Percentiles rank a stretch among this genome's conserved stretches.
Evolutionary conservation across 148 eudicot genomes (phyloP).

Genomic region (Gaultheria prostrata): DNA sequence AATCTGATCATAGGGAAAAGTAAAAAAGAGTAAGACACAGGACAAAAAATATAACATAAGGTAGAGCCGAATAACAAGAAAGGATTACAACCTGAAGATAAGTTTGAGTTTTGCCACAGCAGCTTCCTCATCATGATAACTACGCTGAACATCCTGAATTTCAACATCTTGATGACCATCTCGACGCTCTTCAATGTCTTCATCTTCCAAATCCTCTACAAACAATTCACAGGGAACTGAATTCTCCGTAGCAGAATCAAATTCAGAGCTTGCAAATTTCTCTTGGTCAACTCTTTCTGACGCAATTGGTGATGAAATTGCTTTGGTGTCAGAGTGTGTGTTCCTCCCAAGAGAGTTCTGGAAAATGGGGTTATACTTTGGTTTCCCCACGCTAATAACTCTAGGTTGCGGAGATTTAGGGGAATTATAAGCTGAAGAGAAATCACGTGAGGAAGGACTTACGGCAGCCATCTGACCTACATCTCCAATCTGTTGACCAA

Average conservation of each 20-base stretch:
- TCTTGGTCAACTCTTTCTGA: slow-evolving; percentile 29
- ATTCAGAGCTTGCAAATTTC: slow-evolving; percentile 27
- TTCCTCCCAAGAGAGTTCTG: slow-evolving; percentile 35
- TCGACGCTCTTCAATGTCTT: slow-evolving; percentile 19
- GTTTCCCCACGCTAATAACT: slow-evolving; percentile 26
- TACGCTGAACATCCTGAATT: slow-evolving; percentile 32
- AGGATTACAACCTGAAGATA: slow-evolving; percentile 54
- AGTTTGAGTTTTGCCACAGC: slow-evolving; percentile 76
- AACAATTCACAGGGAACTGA: slow-evolving; percentile 25
- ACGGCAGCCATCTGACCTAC: slow-evolving; percentile 27
- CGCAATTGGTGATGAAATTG: slow-evolving; percentile 24
- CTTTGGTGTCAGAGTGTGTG: slow-evolving; percentile 27
- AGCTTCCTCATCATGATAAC: slow-evolving; percentile 62
- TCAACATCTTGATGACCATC: slow-evolving; percentile 33
- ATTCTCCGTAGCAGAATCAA: slow-evolving; percentile 27
- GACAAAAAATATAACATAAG: slow-evolving; percentile 4
- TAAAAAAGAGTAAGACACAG: slow-evolving; percentile 17
- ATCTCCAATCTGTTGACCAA: slow-evolving; percentile 27
- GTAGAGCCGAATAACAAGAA: slow-evolving; percentile 13
- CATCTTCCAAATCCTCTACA: slow-evolving; percentile 32
- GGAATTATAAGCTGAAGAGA: slow-evolving; percentile 19
- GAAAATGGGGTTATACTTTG: slow-evolving; percentile 25
- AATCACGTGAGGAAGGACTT: slow-evolving; percentile 33
- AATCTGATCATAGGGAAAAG: slow-evolving; percentile 45
- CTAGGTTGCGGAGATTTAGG: slow-evolving; percentile 30